Conservation (phyloP, 345 rosid genomes). For the Dipteronia sinensis region DNA sequence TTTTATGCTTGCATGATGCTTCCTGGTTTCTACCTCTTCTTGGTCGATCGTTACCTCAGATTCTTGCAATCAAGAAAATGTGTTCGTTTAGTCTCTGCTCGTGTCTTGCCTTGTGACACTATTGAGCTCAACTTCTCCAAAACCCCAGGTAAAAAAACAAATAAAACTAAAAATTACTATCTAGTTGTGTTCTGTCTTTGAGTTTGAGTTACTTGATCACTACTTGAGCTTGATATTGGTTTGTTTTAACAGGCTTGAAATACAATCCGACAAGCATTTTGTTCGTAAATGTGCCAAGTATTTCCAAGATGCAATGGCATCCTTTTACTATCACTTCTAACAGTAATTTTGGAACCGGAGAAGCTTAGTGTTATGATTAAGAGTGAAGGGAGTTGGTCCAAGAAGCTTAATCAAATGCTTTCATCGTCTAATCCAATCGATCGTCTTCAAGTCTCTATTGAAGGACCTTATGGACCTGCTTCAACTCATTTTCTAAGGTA, state of each 20-base stretch:
- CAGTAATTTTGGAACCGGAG: slow-evolving; percentile 67
- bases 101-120: slow-evolving; percentile 59
- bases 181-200: background rate
- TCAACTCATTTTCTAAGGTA: slow-evolving; percentile 70
- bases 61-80: slow-evolving; percentile 65
- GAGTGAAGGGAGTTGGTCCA: slow-evolving; percentile 83
- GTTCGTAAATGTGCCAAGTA: slow-evolving; percentile 71
- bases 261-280: slow-evolving; percentile 72
- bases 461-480: slow-evolving; percentile 93
- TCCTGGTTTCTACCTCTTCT: slow-evolving; percentile 81
- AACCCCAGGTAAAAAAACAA: slow-evolving; percentile 38
- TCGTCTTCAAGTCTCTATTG: slow-evolving; percentile 60
- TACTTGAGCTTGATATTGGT: background rate
- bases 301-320: slow-evolving; percentile 92
- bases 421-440: slow-evolving; percentile 55
- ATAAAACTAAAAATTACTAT: background rate
- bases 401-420: slow-evolving; percentile 59
- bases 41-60: slow-evolving; percentile 72
- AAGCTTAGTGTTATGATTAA: slow-evolving; percentile 67
- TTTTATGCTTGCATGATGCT: slow-evolving; percentile 55
- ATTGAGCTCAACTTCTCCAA: slow-evolving; percentile 78
- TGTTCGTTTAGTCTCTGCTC: slow-evolving; percentile 60
- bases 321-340: slow-evolving; percentile 79
- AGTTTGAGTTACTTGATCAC: background rate
- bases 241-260: slow-evolving; percentile 44